Base-by-base conservation (phyloP, 768 basidiomycete genomes). In the Tricholoma saponaceum region DNA sequence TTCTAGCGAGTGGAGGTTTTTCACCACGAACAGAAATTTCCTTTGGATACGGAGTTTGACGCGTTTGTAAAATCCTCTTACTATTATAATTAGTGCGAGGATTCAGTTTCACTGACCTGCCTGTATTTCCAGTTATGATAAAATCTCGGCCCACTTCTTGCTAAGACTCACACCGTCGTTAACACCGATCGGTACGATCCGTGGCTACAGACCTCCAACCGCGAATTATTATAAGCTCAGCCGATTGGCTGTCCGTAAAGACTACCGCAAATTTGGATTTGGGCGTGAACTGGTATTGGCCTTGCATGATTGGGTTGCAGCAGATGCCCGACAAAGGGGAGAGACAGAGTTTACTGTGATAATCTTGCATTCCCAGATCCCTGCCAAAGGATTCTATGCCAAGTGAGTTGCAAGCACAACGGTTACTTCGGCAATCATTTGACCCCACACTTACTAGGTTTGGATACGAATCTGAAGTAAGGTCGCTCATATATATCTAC, bases 11-110 rank as follows among this genome's bases (percentile, higher is more conserved):
- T 83, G 56, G 72, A 73, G 32, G 85, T 89, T 56, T 89, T 88
- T 68, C 76, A 80, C 62, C 71, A 72, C 63, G 85, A 89, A 69
- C 87, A 91, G 71, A 75, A 76, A 39, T 94, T 92, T 65, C 79
- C 89, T 46, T 72, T 88, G 20, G 89, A 91, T 51, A 77, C 76
- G 7, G 92, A 95, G 71, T 76, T 87, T 62, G 92, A 94, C 71
- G 78, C 82, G 90, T 89, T 73, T 71, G 74, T 72, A 53, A 30
- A 10, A 25, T 46, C 14, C 23, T 46, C 14, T 14, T 23, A 13
- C 12, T 6, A 20, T 41, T 35, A n/a, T n/a, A n/a, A n/a, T n/a
- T n/a, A 16, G 16, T 37, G 33, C 37, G 25, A 43, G 41, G 13
- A 18, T 51, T 9, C 35, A 32, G 2, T 22, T 5, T 30, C 4